Evolutionary conservation across 1,139 yeast species (phyloP), one percentile per base, ranked within the genome.

Genomic region (Taphrina communis): DNA sequence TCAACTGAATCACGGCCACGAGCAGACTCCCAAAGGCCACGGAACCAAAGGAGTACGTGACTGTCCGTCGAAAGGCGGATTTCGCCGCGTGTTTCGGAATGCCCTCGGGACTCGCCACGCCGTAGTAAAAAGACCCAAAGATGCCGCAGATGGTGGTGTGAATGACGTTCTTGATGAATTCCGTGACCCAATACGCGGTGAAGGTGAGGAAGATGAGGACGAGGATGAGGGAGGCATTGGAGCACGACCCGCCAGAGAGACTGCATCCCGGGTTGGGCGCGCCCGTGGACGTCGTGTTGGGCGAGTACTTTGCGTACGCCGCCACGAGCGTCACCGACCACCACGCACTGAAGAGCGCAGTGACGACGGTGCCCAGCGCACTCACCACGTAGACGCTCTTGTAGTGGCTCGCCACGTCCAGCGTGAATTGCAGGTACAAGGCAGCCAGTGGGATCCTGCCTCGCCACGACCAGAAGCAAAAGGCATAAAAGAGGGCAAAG

Each of bases 51-150:
- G 95, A 89, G 76, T 88, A 90, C 1, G 97, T 89, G 80, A 90
- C 79, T 0, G 97, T 90, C 74, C 97, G 84, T 75, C 85, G 87
- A 73, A 93, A 86, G 1, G 97, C 88, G 6, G 96, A 93, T 69
- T 86, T 78, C 0, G 96, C 95, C 9, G 96, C 96, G 80, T 85
- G 85, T 73, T 79, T 84, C 46, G 97, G 97, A 81, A 88, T 82
- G 4, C 96, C 96, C 75, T 88, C 89, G 75, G 88, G 71, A 93
- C 1, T 92, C 84, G 72, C 83, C 84, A 58, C 90, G 84, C 76
- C 89, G 82, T 77, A 89, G 78, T 90, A 92, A 97, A 97, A 92
- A 5, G 95, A 85, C 25, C 97, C 97, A 76, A 85, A 93, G 46
- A 92, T 86, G 44, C 97, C 97, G 35, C 94, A 84, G 70, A 91